Conservation (phyloP, 352 stramenopile species). For the Phytophthora kernoviae region DNA sequence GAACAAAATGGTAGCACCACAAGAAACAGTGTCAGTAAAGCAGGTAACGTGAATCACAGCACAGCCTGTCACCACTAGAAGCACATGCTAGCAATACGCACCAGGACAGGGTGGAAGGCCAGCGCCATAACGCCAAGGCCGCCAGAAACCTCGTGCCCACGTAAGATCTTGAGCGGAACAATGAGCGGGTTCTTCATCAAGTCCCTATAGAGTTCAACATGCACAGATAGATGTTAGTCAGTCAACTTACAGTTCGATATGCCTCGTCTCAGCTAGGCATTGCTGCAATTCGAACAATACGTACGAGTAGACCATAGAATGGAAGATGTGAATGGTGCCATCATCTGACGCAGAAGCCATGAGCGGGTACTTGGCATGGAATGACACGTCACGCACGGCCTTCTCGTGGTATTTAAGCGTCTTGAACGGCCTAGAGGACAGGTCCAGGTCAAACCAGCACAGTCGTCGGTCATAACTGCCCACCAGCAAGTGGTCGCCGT, state of each 20-base stretch:
- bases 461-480: slow-evolving; percentile 97
- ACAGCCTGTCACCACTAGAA: background rate
- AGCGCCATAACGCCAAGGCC: slow-evolving; percentile 95
- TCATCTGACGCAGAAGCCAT: slow-evolving; percentile 99
- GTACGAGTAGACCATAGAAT: slow-evolving; percentile 98
- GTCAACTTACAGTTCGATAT: slow-evolving; percentile 3
- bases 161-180: slow-evolving; percentile 99
- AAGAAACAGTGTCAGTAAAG: slow-evolving; percentile 37
- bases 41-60: no score
- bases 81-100: slow-evolving; percentile 33
- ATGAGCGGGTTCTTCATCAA: slow-evolving; percentile 99
- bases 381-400: slow-evolving; percentile 94
- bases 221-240: slow-evolving; percentile 5
- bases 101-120: slow-evolving; percentile 97
- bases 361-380: slow-evolving; percentile 96
- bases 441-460: slow-evolving; percentile 99
- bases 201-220: slow-evolving; percentile 70
- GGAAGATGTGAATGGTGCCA: slow-evolving; percentile 99
- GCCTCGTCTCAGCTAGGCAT: slow-evolving; percentile 22
- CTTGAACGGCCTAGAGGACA: slow-evolving; percentile 98
- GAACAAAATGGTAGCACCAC: slow-evolving; percentile 1
- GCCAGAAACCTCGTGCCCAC: slow-evolving; percentile 93
- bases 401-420: slow-evolving; percentile 99
- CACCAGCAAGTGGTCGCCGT: slow-evolving; percentile 98
- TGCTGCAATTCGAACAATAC: slow-evolving; percentile 62